phyloP scores from a whole-genome alignment of 345 rosid species.

The Populus pruinosa region DNA sequence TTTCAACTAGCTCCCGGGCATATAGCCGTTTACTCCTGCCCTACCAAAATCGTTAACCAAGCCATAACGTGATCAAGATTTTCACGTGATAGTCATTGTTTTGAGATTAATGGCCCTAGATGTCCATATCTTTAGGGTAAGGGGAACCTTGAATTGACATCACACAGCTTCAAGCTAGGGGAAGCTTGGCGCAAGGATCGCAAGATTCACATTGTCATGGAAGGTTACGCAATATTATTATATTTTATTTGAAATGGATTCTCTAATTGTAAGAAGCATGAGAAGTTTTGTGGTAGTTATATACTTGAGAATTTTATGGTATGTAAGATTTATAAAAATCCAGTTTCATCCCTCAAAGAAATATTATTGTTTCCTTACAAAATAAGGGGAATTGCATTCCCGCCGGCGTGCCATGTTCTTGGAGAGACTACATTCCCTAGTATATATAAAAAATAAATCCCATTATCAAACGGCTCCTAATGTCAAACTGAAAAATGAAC shows the following conservation, averaged over 20 bases:
- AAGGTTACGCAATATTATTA: no score
- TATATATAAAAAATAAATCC: no score
- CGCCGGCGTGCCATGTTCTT: no score
- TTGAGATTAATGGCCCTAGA: constrained; percentile 7
- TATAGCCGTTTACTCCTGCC: neutral
- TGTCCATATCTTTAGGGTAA: neutral
- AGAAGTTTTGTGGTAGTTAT: neutral
- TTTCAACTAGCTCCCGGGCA: neutral
- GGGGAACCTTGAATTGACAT: constrained; percentile 1
- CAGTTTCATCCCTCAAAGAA: neutral
- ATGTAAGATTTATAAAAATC: neutral
- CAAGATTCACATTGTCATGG: neutral
- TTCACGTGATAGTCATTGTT: constrained; percentile 22
- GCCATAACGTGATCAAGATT: constrained; percentile 1
- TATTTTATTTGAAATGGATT: no score
- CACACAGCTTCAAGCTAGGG: neutral
- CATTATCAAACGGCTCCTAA: no score
- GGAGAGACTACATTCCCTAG: no score
- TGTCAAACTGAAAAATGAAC: neutral
- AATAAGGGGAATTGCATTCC: no score
- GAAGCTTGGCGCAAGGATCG: neutral
- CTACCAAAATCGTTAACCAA: neutral
- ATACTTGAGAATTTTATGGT: neutral
- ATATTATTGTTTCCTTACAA: no score
- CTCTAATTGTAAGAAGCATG: neutral